phyloP scores from a whole-genome alignment of 2,329 filamentous ascomycete species.

The Colletotrichum eleusines region DNA sequence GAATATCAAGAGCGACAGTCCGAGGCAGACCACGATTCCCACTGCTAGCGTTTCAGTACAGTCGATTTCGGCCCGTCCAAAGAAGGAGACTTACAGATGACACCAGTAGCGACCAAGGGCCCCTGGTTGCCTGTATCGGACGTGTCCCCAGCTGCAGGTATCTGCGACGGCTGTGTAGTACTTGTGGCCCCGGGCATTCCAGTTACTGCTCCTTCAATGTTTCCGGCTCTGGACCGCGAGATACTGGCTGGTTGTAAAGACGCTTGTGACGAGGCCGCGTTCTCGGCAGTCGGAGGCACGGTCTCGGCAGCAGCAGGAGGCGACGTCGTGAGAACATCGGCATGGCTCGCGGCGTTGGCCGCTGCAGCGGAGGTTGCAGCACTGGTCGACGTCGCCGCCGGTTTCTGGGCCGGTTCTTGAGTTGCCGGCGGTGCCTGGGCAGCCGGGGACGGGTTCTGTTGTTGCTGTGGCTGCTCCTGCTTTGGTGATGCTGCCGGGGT shows the following conservation, averaged over 20 bases:
- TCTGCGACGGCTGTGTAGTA: constrained; percentile 2
- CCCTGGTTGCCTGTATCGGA: background rate
- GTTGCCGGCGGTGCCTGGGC: constrained; percentile 1
- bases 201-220: background rate
- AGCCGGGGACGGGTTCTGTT: background rate
- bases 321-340: background rate
- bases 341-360: background rate
- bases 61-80: background rate
- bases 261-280: background rate
- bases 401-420: background rate
- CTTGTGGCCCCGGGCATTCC: background rate
- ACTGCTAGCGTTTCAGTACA: constrained; percentile 2
- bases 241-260: background rate
- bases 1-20: constrained; percentile 28
- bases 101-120: constrained; percentile 30
- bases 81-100: constrained; percentile 8
- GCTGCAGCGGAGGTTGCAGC: background rate
- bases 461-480: constrained; percentile 14
- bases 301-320: background rate
- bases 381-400: background rate
- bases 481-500: constrained; percentile 15
- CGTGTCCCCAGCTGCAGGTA: background rate
- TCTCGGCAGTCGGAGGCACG: background rate
- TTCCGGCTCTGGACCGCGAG: background rate
- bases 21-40: constrained; percentile 30